These are phyloP conservation scores for Blastobotrys americana DNA, from an alignment of 805 yeast species.

Conservation along the genomic window DNA sequence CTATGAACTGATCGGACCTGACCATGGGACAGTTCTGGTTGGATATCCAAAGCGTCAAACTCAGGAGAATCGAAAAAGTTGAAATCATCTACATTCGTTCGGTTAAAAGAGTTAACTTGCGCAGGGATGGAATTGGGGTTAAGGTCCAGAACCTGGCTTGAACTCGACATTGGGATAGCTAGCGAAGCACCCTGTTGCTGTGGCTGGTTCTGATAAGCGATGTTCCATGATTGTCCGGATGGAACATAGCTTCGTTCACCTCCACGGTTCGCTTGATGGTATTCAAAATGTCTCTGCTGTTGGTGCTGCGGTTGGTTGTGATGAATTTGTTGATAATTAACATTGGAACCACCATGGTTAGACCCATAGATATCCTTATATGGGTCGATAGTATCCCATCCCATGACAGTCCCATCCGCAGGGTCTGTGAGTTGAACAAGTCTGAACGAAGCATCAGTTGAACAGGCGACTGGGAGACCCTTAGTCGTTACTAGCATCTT, in stretches of 20 bases:
- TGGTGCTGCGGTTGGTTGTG: background rate
- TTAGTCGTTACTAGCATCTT: background rate
- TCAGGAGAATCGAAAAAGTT: background rate
- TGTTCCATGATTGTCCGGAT: background rate
- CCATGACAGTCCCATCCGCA: slow-evolving; percentile 16
- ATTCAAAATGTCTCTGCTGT: background rate
- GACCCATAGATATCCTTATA: background rate
- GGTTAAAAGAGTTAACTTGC: background rate
- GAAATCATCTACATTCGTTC: background rate
- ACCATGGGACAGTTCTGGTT: background rate
- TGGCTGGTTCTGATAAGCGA: background rate
- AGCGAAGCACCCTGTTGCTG: background rate
- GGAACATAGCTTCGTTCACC: background rate
- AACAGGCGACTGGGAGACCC: slow-evolving; percentile 19
- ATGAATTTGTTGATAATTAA: background rate
- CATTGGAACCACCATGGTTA: slow-evolving; percentile 3
- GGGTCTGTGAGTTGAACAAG: slow-evolving; percentile 13
- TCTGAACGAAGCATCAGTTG: slow-evolving; percentile 19
- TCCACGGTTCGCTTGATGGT: background rate
- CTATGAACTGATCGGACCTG: background rate
- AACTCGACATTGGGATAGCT: background rate
- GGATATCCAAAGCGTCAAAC: background rate
- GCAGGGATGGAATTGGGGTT: background rate
- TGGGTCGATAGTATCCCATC: slow-evolving; percentile 15
- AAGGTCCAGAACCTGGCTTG: background rate